Base-by-base conservation (phyloP, 257 asterid species). In the Solanum habrochaites region DNA sequence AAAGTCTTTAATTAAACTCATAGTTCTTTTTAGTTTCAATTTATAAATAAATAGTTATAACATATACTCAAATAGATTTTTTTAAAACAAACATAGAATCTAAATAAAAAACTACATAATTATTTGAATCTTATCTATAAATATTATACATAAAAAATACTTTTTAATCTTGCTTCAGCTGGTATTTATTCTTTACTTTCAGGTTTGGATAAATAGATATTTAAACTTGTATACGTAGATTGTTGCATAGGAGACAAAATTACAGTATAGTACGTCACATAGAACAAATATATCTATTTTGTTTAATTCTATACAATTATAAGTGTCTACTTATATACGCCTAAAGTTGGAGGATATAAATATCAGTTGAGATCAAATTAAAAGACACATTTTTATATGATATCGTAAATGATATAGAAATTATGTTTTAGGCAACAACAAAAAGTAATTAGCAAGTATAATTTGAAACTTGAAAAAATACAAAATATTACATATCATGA, bases 161-260 rank as follows among this genome's bases (percentile, higher is more conserved):
- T 2, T 0, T 2, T 2, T 56, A 1, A 56, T 18, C 0, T 56
- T 0, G 11, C 11, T 56, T 56, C 11, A 56, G 25, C 0, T 7
- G 0, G 0, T 18, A 56, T 18, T 0, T 56, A 20, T 52, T 4
- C 4, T 52, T 52, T 52, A 52, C 1, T 16, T 52, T 52, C 20
- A 2, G 1, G 5, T 56, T 0, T 56, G 5, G 0, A 56, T 1
- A 56, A 56, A 4, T 56, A 56, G 0, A 56, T n/a, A 56, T 2
- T 7, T 56, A 56, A 1, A 56, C 1, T 32, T 32, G 35, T 18
- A 56, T 0, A 56, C 64, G 2, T 56, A 56, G n/a, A 0, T 56
- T 56, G 11, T 0, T 25, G 7, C 0, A 18, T 7, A 20, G 11
- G 64, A 56, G 11, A 56, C 25, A 56, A 18, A 56, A 56, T 56